Percentiles rank a stretch among this genome's conserved stretches.
Evolutionary conservation across 169 alveolate genomes (phyloP).

Genomic region (Toxoplasma gondii): DNA sequence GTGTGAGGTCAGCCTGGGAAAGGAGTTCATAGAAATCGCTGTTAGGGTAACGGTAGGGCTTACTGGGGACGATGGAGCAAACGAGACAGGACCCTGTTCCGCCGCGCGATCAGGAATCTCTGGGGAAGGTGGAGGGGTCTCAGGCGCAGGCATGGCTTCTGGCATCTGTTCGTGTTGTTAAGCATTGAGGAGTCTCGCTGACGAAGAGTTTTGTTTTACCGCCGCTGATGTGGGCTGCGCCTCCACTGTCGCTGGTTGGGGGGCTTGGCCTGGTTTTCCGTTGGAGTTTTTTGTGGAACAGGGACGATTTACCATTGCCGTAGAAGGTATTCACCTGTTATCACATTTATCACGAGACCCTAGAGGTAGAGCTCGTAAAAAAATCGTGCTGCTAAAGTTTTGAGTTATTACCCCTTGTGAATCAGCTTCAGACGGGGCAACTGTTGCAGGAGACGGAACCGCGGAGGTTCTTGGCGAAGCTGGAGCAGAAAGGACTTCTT

Average conservation of each 20-base stretch:
- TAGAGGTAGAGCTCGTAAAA: neutral
- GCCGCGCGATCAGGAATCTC: slow-evolving; percentile 14
- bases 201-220: neutral
- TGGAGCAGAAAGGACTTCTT: neutral
- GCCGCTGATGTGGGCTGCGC: neutral
- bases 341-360: slow-evolving; percentile 16
- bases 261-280: neutral
- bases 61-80: slow-evolving; percentile 5
- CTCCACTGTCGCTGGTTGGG: neutral
- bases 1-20: slow-evolving; percentile 10
- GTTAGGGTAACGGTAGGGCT: neutral
- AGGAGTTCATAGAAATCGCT: neutral
- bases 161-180: neutral
- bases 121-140: neutral
- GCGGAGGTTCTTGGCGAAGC: neutral
- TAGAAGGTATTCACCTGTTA: neutral
- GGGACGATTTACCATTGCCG: neutral
- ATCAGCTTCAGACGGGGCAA: neutral
- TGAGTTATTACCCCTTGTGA: neutral
- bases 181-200: neutral
- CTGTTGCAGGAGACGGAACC: neutral
- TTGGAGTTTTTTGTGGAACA: neutral
- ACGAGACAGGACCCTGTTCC: slow-evolving; percentile 8
- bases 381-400: neutral
- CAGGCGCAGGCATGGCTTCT: neutral